Percentiles rank a stretch among this genome's conserved stretches.
phyloP scores from a whole-genome alignment of 306 rosid genomes.

The Mucuna pruriens region DNA sequence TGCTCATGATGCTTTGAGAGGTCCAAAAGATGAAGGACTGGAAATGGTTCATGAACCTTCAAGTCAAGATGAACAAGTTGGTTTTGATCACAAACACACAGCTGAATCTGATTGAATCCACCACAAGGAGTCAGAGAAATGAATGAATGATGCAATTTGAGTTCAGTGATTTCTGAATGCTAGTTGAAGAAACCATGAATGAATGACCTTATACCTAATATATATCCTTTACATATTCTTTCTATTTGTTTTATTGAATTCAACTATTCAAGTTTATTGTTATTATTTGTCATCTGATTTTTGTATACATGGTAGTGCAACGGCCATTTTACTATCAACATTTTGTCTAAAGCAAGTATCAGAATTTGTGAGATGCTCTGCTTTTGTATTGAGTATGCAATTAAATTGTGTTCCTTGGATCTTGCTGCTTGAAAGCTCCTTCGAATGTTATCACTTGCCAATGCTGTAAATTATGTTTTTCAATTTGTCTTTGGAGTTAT shows the following conservation, averaged over 20 bases:
- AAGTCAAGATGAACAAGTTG: constrained; percentile 42
- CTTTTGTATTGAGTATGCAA: constrained; percentile 35
- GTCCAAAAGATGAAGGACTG: constrained; percentile 41
- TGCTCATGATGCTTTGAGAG: constrained; percentile 47
- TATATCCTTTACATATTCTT: constrained; percentile 57
- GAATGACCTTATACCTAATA: constrained; percentile 32
- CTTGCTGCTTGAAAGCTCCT: constrained; percentile 25
- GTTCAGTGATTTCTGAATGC: constrained; percentile 41
- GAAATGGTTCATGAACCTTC: constrained; percentile 44
- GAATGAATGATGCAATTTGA: constrained; percentile 41
- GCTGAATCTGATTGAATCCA: constrained; percentile 29
- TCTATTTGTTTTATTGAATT: constrained; percentile 58
- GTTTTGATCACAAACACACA: constrained; percentile 28
- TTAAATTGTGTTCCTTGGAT: constrained; percentile 27
- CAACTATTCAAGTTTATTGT: constrained; percentile 40
- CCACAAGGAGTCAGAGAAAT: constrained; percentile 32
- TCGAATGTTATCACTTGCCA: background rate
- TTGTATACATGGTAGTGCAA: constrained; percentile 44
- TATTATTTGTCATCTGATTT: constrained; percentile 29
- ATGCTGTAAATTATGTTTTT: constrained; percentile 16
- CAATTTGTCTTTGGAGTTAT: constrained; percentile 4
- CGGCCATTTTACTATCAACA: constrained; percentile 11
- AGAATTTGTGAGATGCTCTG: constrained; percentile 31
- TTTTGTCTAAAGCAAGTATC: constrained; percentile 15
- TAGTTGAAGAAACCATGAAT: constrained; percentile 23